These are phyloP conservation scores for Solanum sparsipilum DNA, from an alignment of 257 asterid species.

Conservation along the genomic window DNA sequence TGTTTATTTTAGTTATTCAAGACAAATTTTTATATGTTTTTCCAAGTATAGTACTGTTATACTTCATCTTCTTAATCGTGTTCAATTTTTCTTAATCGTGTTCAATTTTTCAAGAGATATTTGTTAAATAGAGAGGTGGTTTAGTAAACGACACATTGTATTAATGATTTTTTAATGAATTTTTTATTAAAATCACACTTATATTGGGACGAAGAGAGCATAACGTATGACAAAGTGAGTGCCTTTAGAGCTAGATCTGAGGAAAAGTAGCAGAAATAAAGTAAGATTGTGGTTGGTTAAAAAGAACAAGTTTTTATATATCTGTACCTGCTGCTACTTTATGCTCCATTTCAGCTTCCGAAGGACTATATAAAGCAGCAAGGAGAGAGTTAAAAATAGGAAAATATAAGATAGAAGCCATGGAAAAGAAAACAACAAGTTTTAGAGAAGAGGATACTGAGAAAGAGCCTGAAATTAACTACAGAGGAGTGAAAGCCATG, in stretches of 20 bases:
- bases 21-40: too few relatives aligned
- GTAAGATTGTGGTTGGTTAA: not conserved
- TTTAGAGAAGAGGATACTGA: not conserved
- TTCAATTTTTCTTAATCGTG: not conserved
- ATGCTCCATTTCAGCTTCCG: not conserved
- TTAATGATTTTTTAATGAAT: too few relatives aligned
- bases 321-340: not conserved
- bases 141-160: not conserved
- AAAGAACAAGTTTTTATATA: not conserved
- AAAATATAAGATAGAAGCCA: not conserved
- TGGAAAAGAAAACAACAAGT: not conserved
- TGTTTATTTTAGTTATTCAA: too few relatives aligned
- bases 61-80: not conserved
- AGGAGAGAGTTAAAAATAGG: not conserved
- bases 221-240: not conserved
- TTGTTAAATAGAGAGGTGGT: rapidly evolving
- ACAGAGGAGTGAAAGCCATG: conserved; percentile 78
- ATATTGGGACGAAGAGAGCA: not conserved
- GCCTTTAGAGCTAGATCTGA: not conserved
- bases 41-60: too few relatives aligned
- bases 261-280: not conserved
- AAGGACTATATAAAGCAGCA: not conserved
- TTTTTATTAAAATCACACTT: not conserved
- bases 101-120: not conserved
- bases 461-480: conserved; percentile 30